Base-by-base conservation (phyloP, 768 basidiomycete genomes). In the Cystofilobasidium bisporidii region DNA sequence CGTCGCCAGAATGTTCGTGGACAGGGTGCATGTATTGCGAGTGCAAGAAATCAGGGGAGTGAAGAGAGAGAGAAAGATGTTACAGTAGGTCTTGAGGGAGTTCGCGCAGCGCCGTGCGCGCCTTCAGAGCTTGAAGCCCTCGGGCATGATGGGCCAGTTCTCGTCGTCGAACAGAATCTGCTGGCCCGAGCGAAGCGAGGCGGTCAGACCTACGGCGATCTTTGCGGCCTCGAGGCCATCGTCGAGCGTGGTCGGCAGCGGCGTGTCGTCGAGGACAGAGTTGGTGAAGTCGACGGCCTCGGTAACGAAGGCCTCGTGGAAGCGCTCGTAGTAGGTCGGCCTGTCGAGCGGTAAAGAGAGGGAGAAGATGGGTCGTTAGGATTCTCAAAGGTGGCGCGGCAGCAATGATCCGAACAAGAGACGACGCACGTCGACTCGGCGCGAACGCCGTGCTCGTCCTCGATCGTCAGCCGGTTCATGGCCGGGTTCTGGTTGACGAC, bases 181-280 rank as follows among this genome's bases (percentile, higher is more conserved):
- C 32, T 61, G 40, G 30, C 71, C 67, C 5, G 40, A 55, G 10
- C 58, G 58, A 50, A 71, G 69, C 9, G 72, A 71, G 11, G 60
- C 56, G 9, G 72, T 70, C 11, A 69, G 59, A 14, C 69, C 72
- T 12, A 64, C 22, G 33, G 72, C 72, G 41, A 73, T 71, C 47
- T 73, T 64, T 26, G 71, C 65, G 6, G 72, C 71, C 53, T 71
- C 69, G 32, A 73, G 50, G 0, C 55, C 72, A 57, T 73, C 72
- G 12, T 56, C 40, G 8, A 63, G 61, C 0, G 66, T 60, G 10
- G 66, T 59, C 9, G 71, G 72, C 1, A 69, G 48, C 14, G 63
- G 33, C 30, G 47, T 70, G 60, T 71, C 63, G 36, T 73, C 71
- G 26, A 73, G 65, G 18, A 70, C 64, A 36, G 62, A 65, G 30